Base-by-base conservation (phyloP, 371 early-diverging fungal genomes). In the Actinomortierella wolfii region DNA sequence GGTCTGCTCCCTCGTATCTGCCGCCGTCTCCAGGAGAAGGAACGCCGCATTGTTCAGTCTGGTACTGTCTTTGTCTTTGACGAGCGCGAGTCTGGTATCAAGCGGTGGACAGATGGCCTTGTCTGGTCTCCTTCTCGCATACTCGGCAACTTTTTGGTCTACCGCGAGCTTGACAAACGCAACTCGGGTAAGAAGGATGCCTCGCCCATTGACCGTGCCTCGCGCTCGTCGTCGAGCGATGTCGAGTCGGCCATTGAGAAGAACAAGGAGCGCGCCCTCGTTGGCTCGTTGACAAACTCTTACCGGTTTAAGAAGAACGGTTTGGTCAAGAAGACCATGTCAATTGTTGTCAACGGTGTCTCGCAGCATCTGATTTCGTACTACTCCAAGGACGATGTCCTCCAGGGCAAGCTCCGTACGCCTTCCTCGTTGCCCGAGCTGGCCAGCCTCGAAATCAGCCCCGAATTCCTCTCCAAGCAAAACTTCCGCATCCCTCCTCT, bases 71-170 rank as follows among this genome's bases (percentile, higher is more conserved):
- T 88, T 68, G 84, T 92, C 25, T 92, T 87, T 85, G 89, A 89
- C 64, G 93, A 92, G 68, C 86, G 86, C 41, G 92, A 92, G 57
- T 84, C 89, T 0, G 91, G 94, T 8, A 92, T 95, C 70, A 90
- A 90, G 58, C 79, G 95, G 42, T 95, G 95, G 95, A 95, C 95
- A 1, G 95, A 94, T 73, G 93, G 94, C 15, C 80, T 86, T 23
- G 83, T 86, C 20, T 93, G 94, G 95, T 89, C 91, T 21, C 92
- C 94, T 7, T 91, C 91, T 28, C 86, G 95, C 26, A 88, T 91
- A 2, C 81, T 87, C 26, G 92, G 92, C 40, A 87, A 88, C 73
- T 92, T 92, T 63, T 66, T 92, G 44, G 84, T 90, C 50, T 92
- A 92, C 68, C 88, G 89, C 46, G 91, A 92, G 62, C 65, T 89